Conservation (phyloP, 2,329 filamentous ascomycete species). For the Paracamarosporium sp. region DNA sequence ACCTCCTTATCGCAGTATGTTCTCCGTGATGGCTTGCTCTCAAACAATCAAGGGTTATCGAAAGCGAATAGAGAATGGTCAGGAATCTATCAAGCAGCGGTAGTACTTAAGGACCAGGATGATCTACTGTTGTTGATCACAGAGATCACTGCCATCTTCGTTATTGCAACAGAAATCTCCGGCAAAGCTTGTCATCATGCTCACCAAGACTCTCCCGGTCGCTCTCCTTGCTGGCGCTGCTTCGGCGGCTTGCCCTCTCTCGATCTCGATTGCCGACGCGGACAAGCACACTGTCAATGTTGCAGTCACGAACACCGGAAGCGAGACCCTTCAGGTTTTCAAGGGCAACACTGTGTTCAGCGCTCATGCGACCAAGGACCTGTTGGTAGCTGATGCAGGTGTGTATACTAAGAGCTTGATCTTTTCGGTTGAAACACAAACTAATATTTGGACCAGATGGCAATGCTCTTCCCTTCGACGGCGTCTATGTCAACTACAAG, state of each 20-base stretch:
- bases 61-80: not conserved
- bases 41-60: not conserved
- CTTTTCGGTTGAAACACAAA: not conserved
- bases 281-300: conserved; percentile 13
- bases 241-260: conserved; percentile 17
- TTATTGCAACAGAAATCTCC: not conserved
- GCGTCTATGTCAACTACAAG: conserved; percentile 22
- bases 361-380: conserved; percentile 19
- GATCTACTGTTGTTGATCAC: not conserved
- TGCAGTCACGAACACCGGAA: conserved; percentile 16
- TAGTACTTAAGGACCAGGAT: conserved; percentile 4
- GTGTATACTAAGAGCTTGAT: not conserved
- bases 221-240: conserved; percentile 18
- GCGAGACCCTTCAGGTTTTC: conserved; percentile 16
- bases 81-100: not conserved
- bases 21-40: conserved; percentile 6
- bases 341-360: conserved; percentile 24
- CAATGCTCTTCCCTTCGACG: conserved; percentile 18
- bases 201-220: conserved; percentile 12
- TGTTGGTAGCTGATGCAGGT: conserved; percentile 18
- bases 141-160: not conserved
- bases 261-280: conserved; percentile 11
- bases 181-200: conserved; percentile 9
- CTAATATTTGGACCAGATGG: conserved; percentile 9
- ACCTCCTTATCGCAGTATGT: conserved; percentile 15